Evolutionary conservation across 176 grass and related monocot species (phyloP), one percentile per base, ranked within the genome.

Genomic region (Ananas comosus): DNA sequence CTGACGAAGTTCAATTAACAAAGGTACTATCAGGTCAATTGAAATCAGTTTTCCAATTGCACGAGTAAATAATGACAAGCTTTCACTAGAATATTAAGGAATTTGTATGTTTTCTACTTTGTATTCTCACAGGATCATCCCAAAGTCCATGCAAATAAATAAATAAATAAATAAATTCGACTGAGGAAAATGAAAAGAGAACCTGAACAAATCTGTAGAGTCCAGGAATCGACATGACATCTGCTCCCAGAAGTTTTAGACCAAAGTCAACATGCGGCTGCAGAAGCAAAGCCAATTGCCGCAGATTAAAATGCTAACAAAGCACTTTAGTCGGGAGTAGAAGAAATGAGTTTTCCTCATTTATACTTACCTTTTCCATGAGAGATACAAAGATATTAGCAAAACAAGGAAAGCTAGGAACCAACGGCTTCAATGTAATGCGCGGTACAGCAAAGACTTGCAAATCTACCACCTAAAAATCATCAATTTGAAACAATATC

Each of bases 211-310:
- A 83, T 84, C 24, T 76, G 79, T 94, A 89, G 69, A 94, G 80
- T 23, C 77, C 86, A 64, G 90, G 90, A 72, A 94, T 86, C 56
- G 90, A 75, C 90, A 94, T 89, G n/a, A 94, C 12, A 74, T 94
- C 90, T 70, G 80, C 90, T 76, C 90, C 90, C 66, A 94, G 63
- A 52, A 94, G 74, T 73, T 82, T 94, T 48, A 94, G 75, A 73
- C 90, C 90, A 77, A 94, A 94, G 68, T 94, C 90, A 77, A 94
- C 83, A 74, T 94, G 90, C 24, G 90, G 90, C 90, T 94, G 71
- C 69, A 83, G 73, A 77, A 78, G 12, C 47, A 47, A 25, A 65
- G 51, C 16, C 10, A 53, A 50, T 58, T 24, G 17, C 49, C 49
- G 33, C 22, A 27, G 53, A 59, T 65, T 66, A 70, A 65, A n/a